phyloP scores from a whole-genome alignment of 345 rosid species.

The Rhizophora apiculata region DNA sequence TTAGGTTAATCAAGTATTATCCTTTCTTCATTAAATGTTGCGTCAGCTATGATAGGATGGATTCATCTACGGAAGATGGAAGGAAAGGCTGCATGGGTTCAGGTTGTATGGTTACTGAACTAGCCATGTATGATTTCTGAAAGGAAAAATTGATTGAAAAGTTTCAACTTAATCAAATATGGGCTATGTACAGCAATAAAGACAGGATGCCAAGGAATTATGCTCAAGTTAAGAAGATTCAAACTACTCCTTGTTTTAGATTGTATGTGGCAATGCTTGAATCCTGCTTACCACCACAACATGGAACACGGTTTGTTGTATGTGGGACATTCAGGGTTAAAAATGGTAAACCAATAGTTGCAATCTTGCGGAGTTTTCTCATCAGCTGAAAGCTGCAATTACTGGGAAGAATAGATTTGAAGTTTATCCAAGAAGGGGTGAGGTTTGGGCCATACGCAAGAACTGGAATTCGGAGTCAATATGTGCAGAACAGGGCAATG shows the following conservation, averaged over 20 bases:
- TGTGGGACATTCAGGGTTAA: conserved; percentile 51
- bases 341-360: conserved; percentile 26
- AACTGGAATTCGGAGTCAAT: conserved; percentile 17
- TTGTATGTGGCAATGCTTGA: conserved; percentile 48
- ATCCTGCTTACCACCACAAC: conserved; percentile 19
- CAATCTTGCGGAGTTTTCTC: conserved; percentile 41
- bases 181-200: conserved; percentile 42
- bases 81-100: conserved; percentile 1
- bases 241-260: conserved; percentile 27
- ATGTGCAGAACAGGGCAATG: conserved; percentile 14
- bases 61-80: conserved; percentile 2
- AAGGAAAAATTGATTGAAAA: conserved; percentile 38
- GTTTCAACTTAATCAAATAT: conserved; percentile 40
- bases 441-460: conserved; percentile 60
- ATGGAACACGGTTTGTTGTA: conserved; percentile 14
- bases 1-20: no score
- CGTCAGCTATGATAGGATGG: conserved; percentile 22
- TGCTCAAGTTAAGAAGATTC: conserved; percentile 44
- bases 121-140: conserved; percentile 30
- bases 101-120: conserved; percentile 15
- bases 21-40: no score
- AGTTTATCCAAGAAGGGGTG: conserved; percentile 44
- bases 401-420: conserved; percentile 21
- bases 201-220: conserved; percentile 47
- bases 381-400: conserved; percentile 30